These are phyloP conservation scores for Pseudocercospora crystallina DNA, from an alignment of 2,329 filamentous ascomycete genomes.

Conservation along the genomic window DNA sequence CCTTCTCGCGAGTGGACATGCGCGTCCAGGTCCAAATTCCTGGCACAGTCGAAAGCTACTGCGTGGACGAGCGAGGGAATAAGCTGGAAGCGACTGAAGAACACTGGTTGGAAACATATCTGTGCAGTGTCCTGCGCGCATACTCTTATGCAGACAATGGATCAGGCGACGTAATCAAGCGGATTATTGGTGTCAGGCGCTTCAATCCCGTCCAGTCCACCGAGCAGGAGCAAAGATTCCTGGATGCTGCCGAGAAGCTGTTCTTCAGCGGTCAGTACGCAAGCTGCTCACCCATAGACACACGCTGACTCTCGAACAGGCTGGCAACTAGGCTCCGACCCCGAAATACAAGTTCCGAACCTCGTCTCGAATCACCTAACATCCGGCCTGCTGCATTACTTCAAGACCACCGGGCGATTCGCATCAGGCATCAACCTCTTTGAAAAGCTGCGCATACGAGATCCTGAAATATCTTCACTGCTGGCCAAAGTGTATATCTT, in stretches of 20 bases:
- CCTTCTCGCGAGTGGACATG: conserved; percentile 97
- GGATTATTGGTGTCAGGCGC: conserved; percentile 92
- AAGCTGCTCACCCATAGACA: neutral
- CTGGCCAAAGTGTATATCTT: conserved; percentile 88
- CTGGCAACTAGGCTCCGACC: conserved; percentile 94
- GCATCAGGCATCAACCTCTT: conserved; percentile 96
- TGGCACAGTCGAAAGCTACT: conserved; percentile 94
- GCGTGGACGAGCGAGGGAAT: conserved; percentile 93
- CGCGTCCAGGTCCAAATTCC: conserved; percentile 97
- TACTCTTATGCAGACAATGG: conserved; percentile 97
- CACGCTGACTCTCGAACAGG: conserved; percentile 51
- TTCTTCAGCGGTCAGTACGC: conserved; percentile 78
- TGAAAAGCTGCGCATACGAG: conserved; percentile 86
- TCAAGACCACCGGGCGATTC: conserved; percentile 90
- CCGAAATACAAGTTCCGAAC: conserved; percentile 95
- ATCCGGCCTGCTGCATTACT: conserved; percentile 89
- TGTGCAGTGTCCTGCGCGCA: conserved; percentile 89
- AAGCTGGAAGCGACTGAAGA: conserved; percentile 91
- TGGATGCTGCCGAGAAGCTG: conserved; percentile 88
- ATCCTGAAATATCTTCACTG: conserved; percentile 90
- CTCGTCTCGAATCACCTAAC: conserved; percentile 95
- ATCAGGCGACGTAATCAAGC: conserved; percentile 89
- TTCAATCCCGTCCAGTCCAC: conserved; percentile 98
- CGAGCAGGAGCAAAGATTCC: conserved; percentile 95
- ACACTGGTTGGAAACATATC: conserved; percentile 94